Evolutionary conservation across 129 eudicot genomes (phyloP), one percentile per base, ranked within the genome.

Genomic region (Heracleum sosnowskyi): DNA sequence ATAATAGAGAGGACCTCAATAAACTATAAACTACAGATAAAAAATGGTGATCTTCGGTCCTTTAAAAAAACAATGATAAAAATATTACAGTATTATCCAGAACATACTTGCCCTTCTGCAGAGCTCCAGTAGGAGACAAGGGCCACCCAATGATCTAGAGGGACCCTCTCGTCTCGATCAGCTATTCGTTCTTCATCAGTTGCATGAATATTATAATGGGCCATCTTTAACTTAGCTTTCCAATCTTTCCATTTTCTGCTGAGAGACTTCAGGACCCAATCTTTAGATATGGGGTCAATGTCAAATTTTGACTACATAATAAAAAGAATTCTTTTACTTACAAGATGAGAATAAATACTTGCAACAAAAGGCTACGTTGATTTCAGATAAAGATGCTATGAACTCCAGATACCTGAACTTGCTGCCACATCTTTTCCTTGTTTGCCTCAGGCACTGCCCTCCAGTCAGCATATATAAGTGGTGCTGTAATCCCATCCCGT

Each of bases 361-460:
- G 31, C 13, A 3, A 57, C 13, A 10, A 24, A 57, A 57, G 31
- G 15, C 15, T n/a, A n/a, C 13, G 1, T 57, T 57, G 31, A 57
- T 31, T 57, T 24, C 13, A 7, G 31, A 57, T 57, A 57, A 57
- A 24, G 15, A 57, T 53, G 29, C 31, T 57, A 57, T 57, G 5
- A 57, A 13, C 28, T 53, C 62, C 31, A 47, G 60, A 77, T 85
- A 88, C 91, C 91, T 82, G 80, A 64, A 88, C 91, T 85, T 89
- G 82, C 85, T 89, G 82, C 92, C 92, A 89, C 88, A 86, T 84
- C 35, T 55, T 80, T 82, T 89, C 90, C 82, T 89, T 89, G 68
- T 77, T 86, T 62, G 79, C 90, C 44, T 84, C 81, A 1, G 92
- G 92, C 80, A 89, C 66, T 77, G 82, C 78, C 72, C 83, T 82